Evolutionary conservation across 345 rosid species (phyloP).

Genomic region (Carallia brachiata): DNA sequence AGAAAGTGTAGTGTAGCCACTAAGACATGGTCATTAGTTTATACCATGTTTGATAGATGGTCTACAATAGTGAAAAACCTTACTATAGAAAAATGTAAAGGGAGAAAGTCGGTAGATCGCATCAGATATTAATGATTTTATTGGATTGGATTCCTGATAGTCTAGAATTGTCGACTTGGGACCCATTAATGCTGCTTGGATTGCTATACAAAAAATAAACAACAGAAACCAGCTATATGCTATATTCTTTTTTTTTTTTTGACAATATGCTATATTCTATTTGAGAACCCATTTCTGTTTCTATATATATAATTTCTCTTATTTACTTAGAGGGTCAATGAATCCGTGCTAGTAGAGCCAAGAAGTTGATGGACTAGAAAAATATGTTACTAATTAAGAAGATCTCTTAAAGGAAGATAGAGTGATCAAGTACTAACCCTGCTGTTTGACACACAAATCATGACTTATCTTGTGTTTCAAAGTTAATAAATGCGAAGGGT

Average conservation of each 20-base stretch:
- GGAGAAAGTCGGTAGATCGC: too few species aligned
- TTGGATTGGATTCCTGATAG: too few species aligned
- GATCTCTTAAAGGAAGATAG: neutral
- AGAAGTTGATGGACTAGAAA: neutral
- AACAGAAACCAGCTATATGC: neutral
- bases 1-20: too few species aligned
- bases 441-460: neutral
- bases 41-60: constrained; percentile 12
- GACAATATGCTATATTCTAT: too few species aligned
- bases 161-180: neutral
- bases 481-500: constrained; percentile 9
- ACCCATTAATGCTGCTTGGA: constrained; percentile 16
- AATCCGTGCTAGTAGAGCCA: neutral
- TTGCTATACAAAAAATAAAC: too few species aligned
- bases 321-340: too few species aligned
- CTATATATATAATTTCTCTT: too few species aligned
- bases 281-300: too few species aligned
- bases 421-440: neutral
- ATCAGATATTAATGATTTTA: too few species aligned
- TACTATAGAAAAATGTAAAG: constrained; percentile 1
- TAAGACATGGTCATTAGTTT: neutral
- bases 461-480: neutral
- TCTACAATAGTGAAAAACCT: constrained; percentile 8
- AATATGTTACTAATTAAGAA: too few species aligned
- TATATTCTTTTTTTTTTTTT: too few species aligned